A percentile compares a stretch with the other conserved stretches of the same genome.
phyloP scores from a whole-genome alignment of 441 rosid species.

The Croton setiger region DNA sequence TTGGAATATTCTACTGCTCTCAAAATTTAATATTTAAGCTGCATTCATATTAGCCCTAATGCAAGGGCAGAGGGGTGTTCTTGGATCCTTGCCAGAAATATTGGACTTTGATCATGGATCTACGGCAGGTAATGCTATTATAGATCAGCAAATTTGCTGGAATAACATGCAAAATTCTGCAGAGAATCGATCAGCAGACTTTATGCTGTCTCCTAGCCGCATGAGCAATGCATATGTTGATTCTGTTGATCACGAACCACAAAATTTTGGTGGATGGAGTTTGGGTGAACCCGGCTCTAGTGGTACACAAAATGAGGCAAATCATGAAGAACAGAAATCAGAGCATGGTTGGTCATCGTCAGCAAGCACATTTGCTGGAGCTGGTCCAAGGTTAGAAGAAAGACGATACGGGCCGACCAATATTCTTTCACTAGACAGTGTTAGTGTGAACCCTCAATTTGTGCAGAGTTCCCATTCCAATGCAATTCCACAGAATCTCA shows the following conservation, averaged over 20 bases:
- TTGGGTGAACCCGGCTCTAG: constrained; percentile 55
- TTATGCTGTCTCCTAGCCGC: constrained; percentile 39
- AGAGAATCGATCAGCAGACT: constrained; percentile 43
- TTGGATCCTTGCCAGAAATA: constrained; percentile 70
- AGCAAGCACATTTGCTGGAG: constrained; percentile 24
- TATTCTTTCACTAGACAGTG: constrained; percentile 32
- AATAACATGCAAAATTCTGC: constrained; percentile 46
- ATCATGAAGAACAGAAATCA: constrained; percentile 34
- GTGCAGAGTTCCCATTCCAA: constrained; percentile 35
- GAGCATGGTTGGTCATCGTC: constrained; percentile 45
- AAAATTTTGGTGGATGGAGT: constrained; percentile 45
- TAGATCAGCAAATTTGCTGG: constrained; percentile 68
- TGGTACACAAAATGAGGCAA: constrained; percentile 31
- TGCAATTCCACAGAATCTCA: constrained; percentile 45
- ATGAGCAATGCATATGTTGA: constrained; percentile 33
- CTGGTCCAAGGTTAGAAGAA: constrained; percentile 43
- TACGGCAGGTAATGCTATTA: constrained; percentile 51
- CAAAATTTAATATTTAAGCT: constrained; percentile 12
- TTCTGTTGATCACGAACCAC: constrained; percentile 53
- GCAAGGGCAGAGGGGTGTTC: constrained; percentile 84
- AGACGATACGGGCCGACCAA: constrained; percentile 31
- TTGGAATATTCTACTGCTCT: constrained; percentile 18
- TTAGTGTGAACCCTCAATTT: constrained; percentile 30
- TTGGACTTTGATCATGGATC: constrained; percentile 78
- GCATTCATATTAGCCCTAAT: constrained; percentile 37